Base-by-base conservation (phyloP, 176 grass and related monocot species). In the Triticum dicoccoides region DNA sequence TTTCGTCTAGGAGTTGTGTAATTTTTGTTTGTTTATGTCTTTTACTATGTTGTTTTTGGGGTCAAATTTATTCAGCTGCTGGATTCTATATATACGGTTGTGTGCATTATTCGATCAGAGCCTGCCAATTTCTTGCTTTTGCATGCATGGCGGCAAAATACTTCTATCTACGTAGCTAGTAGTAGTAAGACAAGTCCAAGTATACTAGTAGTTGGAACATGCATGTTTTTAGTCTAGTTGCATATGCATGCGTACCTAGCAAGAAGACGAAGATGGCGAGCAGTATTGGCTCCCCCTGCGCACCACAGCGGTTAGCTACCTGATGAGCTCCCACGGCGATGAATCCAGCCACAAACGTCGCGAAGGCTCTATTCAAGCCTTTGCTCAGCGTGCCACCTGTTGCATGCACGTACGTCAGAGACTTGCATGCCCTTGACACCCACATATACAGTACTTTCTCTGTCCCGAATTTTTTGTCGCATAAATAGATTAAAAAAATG, bases 261-360 rank as follows among this genome's bases (percentile, higher is more conserved):
- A 93, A 9, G 90, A 97, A 97, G 69, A 98, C 92, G 27, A 95
- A 95, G n/a, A 95, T 10, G 30, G 76, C 68, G 5, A 98, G 93
- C 3, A 95, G 81, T 72, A 98, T 68, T 4, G 96, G 91, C 56
- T 95, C 96, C 34, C 90, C 96, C 76, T 89, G 87, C 0, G 72
- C 73, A 0, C 93, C 93, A 35, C 90, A 89, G 11, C 90, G 90
- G 41, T 77, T 21, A 0, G 96, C 96, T 3, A 88, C 70, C 72
- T 88, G 65, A 80, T 98, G 96, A 37, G 93, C 93, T 5, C 88
- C 96, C n/a, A 95, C 76, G 13, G 91, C 96, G 56, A 98, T 83
- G 78, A 81, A 85, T 18, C 82, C 93, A 14, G 90, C 96, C 12
- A 91, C 45, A 25, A 98, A 21, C 11, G 96, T 95, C 24, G 90